A percentile compares a stretch with the other conserved stretches of the same genome.
These are phyloP conservation scores for Aureobasidium sp. DNA, from an alignment of 2,329 filamentous ascomycete species.

Conservation along the genomic window DNA sequence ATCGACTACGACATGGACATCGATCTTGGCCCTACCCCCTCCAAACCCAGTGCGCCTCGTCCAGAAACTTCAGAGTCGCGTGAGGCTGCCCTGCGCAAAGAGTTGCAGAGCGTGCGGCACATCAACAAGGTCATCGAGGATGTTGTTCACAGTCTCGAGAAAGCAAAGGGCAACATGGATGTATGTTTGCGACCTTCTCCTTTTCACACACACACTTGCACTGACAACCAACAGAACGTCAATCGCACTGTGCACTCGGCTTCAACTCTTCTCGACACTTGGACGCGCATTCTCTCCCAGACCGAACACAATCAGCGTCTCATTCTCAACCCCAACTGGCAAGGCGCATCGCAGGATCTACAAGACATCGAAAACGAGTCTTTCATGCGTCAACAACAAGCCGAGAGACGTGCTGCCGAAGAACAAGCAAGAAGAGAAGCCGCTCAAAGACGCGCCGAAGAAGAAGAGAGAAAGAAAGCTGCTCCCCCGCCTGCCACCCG, in stretches of 20 bases:
- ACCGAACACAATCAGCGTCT: conserved; percentile 96
- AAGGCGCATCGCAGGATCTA: conserved; percentile 79
- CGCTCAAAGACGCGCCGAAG: conserved; percentile 47
- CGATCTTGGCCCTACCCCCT: conserved; percentile 6
- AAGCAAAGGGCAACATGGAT: conserved; percentile 70
- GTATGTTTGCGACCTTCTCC: conserved; percentile 47
- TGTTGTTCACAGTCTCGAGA: conserved; percentile 63
- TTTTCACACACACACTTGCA: not conserved
- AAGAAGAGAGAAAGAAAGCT: conserved; percentile 50
- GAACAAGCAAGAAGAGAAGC: conserved; percentile 73
- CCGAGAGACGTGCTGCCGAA: conserved; percentile 68
- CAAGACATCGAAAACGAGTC: conserved; percentile 80
- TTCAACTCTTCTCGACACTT: conserved; percentile 84
- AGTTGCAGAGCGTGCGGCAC: conserved; percentile 74
- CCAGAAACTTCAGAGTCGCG: conserved; percentile 59
- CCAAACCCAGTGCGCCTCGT: conserved; percentile 3
- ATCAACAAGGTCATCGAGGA: conserved; percentile 85
- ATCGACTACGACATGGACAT: conserved; percentile 15
- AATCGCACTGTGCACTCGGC: conserved; percentile 79
- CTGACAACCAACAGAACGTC: conserved; percentile 55
- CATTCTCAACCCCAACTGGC: conserved; percentile 81
- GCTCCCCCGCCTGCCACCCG: conserved; percentile 35
- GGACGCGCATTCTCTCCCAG: conserved; percentile 92
- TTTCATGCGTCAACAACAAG: conserved; percentile 64
- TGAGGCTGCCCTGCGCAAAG: conserved; percentile 66